A percentile compares a stretch with the other conserved stretches of the same genome.
These are phyloP conservation scores for Neonectria sp. DNA, from an alignment of 2,329 filamentous ascomycete species.

Conservation along the genomic window DNA sequence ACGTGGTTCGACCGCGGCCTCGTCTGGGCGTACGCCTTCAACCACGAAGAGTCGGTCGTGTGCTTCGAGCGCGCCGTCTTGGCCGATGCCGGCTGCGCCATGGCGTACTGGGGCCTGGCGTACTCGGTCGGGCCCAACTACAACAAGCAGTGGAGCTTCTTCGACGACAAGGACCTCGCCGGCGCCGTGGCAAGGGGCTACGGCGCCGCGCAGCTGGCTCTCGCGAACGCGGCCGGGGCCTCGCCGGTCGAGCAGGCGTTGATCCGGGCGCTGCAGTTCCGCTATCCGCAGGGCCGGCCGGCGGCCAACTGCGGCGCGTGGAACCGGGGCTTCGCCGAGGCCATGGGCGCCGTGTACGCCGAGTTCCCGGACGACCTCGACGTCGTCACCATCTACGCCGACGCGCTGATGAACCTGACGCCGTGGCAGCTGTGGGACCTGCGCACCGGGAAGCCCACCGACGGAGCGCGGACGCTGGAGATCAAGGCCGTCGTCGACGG, in stretches of 20 bases:
- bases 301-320: slow-evolving; percentile 61
- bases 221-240: neutral
- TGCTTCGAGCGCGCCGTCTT: slow-evolving; percentile 75
- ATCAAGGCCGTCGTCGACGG: slow-evolving; percentile 51
- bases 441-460: slow-evolving; percentile 50
- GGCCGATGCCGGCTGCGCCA: slow-evolving; percentile 68
- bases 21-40: slow-evolving; percentile 83
- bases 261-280: slow-evolving; percentile 71
- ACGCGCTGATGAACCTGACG: slow-evolving; percentile 64
- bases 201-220: slow-evolving; percentile 21
- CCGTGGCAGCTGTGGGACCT: slow-evolving; percentile 64
- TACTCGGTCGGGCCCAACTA: slow-evolving; percentile 83
- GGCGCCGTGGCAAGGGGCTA: slow-evolving; percentile 24
- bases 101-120: slow-evolving; percentile 80
- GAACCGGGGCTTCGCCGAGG: slow-evolving; percentile 53
- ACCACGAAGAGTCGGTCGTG: slow-evolving; percentile 78
- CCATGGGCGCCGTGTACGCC: slow-evolving; percentile 56
- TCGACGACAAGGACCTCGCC: slow-evolving; percentile 72
- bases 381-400: slow-evolving; percentile 54
- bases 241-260: slow-evolving; percentile 68
- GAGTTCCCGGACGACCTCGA: slow-evolving; percentile 58
- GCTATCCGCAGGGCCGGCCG: slow-evolving; percentile 68
- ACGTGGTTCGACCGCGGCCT: slow-evolving; percentile 73
- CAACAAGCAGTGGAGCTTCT: slow-evolving; percentile 83
- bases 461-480: slow-evolving; percentile 47